Conservation (phyloP, 495 filamentous ascomycete genomes). For the Talaromyces borbonicus region DNA sequence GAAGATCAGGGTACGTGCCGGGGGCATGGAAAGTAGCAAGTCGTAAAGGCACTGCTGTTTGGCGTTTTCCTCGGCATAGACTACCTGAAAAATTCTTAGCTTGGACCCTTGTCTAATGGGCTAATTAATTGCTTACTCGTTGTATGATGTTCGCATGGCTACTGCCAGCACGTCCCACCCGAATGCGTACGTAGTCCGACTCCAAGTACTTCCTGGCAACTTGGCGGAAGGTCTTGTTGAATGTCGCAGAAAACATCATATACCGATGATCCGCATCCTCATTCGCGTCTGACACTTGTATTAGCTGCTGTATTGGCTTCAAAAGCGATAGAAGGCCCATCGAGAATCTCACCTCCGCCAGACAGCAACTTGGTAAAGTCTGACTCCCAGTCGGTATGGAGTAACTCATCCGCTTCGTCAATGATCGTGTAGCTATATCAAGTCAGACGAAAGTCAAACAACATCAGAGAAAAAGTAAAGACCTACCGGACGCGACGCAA, state of each 20-base stretch:
- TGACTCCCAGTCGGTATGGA: slow-evolving; percentile 62
- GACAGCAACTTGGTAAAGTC: slow-evolving; percentile 62
- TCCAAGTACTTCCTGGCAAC: slow-evolving; percentile 67
- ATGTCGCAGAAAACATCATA: slow-evolving; percentile 94
- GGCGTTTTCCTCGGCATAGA: slow-evolving; percentile 46
- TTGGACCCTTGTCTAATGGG: not conserved
- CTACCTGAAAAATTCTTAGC: slow-evolving; percentile 28
- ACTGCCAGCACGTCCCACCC: slow-evolving; percentile 75
- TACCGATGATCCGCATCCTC: slow-evolving; percentile 74
- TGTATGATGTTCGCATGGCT: slow-evolving; percentile 74
- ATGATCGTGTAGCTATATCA: slow-evolving; percentile 63
- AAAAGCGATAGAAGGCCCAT: slow-evolving; percentile 10
- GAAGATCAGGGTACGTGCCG: slow-evolving; percentile 82
- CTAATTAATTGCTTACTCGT: slow-evolving; percentile 21
- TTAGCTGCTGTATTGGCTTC: slow-evolving; percentile 12
- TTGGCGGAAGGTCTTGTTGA: slow-evolving; percentile 63
- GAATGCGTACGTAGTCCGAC: slow-evolving; percentile 62
- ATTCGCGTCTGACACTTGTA: slow-evolving; percentile 44
- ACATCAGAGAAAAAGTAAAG: slow-evolving; percentile 5
- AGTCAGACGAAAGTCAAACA: not conserved
- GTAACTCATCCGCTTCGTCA: slow-evolving; percentile 92
- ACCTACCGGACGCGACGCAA: slow-evolving; percentile 64
- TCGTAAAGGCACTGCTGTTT: slow-evolving; percentile 69
- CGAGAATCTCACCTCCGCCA: slow-evolving; percentile 70
- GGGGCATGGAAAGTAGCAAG: slow-evolving; percentile 54